These are phyloP conservation scores for Keithomyces neogunnii DNA, from an alignment of 2,329 filamentous ascomycete species.

Conservation along the genomic window DNA sequence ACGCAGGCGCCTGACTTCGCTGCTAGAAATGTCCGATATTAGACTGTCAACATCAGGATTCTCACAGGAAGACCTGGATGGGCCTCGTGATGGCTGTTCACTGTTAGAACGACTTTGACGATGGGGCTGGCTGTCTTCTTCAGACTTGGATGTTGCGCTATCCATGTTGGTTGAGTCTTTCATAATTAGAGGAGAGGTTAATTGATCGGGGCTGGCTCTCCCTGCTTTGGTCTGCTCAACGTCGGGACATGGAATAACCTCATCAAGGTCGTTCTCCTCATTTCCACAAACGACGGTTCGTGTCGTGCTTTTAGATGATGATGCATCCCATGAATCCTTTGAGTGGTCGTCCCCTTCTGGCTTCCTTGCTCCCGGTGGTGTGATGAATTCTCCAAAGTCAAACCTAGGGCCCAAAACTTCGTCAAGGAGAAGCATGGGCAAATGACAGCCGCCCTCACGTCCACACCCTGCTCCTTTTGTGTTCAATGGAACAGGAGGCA, in stretches of 20 bases:
- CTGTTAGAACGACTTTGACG: conserved; percentile 4
- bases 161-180: neutral
- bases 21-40: neutral
- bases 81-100: neutral
- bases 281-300: neutral
- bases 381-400: conserved; percentile 2
- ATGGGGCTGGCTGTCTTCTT: neutral
- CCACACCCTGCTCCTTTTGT: neutral
- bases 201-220: neutral
- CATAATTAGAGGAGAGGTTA: neutral
- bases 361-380: neutral
- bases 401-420: conserved; percentile 7
- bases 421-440: conserved; percentile 9
- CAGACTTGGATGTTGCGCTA: neutral
- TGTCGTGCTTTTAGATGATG: conserved; percentile 1
- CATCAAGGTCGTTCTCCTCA: neutral
- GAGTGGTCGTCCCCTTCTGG: neutral
- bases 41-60: neutral
- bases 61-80: neutral
- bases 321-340: neutral
- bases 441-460: conserved; percentile 2
- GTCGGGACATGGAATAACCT: neutral
- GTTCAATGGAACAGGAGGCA: neutral
- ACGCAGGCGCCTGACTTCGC: conserved; percentile 2
- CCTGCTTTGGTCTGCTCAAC: neutral